Percentiles rank a stretch among this genome's conserved stretches.
phyloP scores from a whole-genome alignment of 768 basidiomycete species.

The Suillus sp. region DNA sequence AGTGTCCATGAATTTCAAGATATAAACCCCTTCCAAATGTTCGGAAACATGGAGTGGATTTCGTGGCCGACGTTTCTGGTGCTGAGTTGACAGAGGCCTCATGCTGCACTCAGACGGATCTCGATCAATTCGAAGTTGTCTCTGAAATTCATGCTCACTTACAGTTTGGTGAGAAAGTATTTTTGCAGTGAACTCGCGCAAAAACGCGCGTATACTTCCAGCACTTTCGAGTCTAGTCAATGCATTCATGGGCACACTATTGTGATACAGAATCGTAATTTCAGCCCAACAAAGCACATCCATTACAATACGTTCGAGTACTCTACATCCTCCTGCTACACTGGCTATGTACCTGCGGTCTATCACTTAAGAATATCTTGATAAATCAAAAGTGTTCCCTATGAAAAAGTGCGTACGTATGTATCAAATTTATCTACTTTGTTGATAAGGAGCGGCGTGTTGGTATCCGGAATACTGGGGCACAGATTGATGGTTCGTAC shows the following conservation, averaged over 20 bases:
- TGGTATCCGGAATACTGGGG: slow-evolving; percentile 31
- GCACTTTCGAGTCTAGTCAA: neutral
- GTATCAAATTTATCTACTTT: slow-evolving; percentile 22
- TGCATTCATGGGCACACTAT: neutral
- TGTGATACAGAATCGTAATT: neutral
- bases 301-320: slow-evolving; percentile 2
- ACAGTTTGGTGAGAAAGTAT: neutral
- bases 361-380: slow-evolving; percentile 10
- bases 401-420: neutral
- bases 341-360: neutral
- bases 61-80: neutral
- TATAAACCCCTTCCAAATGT: neutral
- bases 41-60: neutral
- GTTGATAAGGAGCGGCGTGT: slow-evolving; percentile 33
- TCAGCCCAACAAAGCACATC: neutral
- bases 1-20: neutral
- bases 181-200: neutral
- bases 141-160: neutral
- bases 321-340: slow-evolving; percentile 2
- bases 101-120: neutral
- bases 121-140: neutral
- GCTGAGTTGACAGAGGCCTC: neutral
- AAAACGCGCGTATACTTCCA: neutral
- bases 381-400: slow-evolving; percentile 6
- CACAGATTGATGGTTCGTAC: slow-evolving; percentile 19